Percentiles rank a stretch among this genome's conserved stretches.
These are phyloP conservation scores for Hysterium pulicare DNA, from an alignment of 2,329 filamentous ascomycete species.

Conservation along the genomic window DNA sequence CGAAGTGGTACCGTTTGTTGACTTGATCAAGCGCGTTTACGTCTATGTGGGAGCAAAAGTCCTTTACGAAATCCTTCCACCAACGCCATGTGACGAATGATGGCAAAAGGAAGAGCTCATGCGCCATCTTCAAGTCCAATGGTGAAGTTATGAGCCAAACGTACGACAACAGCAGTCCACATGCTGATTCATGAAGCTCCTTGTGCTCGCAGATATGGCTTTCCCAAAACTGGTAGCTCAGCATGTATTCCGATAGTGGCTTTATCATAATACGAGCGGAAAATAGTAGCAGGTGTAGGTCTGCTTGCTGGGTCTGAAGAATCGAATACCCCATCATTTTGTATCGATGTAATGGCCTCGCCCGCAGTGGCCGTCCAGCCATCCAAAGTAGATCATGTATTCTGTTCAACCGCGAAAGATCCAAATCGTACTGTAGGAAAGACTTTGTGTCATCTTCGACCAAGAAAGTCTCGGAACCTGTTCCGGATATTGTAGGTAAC, in stretches of 20 bases:
- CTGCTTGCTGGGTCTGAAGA: constrained; percentile 32
- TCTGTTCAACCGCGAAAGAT: constrained; percentile 28
- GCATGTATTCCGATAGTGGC: constrained; percentile 31
- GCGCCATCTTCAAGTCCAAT: constrained; percentile 32
- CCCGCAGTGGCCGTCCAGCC: constrained; percentile 35
- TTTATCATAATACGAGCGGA: constrained; percentile 30
- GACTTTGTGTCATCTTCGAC: constrained; percentile 21
- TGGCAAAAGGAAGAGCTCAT: constrained; percentile 26
- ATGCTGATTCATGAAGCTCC: constrained; percentile 21
- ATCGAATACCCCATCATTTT: constrained; percentile 32
- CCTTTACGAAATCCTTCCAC: constrained; percentile 31
- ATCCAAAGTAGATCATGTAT: constrained; percentile 36
- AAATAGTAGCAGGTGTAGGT: constrained; percentile 34
- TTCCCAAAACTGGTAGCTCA: constrained; percentile 29
- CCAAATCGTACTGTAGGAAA: constrained; percentile 28
- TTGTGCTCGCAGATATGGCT: constrained; percentile 18
- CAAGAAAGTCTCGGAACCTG: constrained; percentile 16
- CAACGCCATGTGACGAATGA: constrained; percentile 29
- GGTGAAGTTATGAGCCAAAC: constrained; percentile 34
- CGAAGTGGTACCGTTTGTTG: constrained; percentile 36
- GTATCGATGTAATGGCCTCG: constrained; percentile 33
- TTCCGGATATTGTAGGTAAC: constrained; percentile 31
- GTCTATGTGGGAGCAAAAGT: constrained; percentile 25
- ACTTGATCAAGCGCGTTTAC: constrained; percentile 31
- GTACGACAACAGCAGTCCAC: constrained; percentile 32